phyloP scores from a whole-genome alignment of 2,329 filamentous ascomycete genomes.

The Onygenales sp. region DNA sequence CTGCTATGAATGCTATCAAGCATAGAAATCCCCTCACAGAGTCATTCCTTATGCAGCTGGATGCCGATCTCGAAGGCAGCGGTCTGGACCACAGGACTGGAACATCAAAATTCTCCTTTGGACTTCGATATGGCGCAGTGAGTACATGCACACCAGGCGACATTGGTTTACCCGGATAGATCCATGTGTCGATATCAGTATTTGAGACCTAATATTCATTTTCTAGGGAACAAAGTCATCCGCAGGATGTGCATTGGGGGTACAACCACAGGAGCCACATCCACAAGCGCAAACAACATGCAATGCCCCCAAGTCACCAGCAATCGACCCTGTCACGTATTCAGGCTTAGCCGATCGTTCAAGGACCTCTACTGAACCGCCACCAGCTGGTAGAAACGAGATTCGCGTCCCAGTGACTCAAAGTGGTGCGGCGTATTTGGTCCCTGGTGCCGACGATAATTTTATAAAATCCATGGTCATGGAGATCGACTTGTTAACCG shows the following conservation, averaged over 20 bases:
- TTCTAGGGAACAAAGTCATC: too few relatives aligned
- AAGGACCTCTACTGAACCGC: not conserved
- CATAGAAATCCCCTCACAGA: slow-evolving; percentile 83
- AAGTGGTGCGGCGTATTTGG: not conserved
- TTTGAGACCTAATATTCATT: too few relatives aligned
- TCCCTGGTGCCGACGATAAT: not conserved
- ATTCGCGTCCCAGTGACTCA: not conserved
- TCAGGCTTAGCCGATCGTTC: too few relatives aligned
- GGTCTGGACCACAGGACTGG: slow-evolving; percentile 13
- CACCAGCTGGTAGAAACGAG: not conserved
- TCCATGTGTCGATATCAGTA: not conserved
- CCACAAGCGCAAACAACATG: not conserved
- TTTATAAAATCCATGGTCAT: slow-evolving; percentile 11
- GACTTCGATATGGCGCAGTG: not conserved
- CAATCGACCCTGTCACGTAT: too few relatives aligned
- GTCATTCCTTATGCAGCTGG: slow-evolving; percentile 86
- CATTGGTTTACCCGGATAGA: not conserved
- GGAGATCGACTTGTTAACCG: slow-evolving; percentile 25
- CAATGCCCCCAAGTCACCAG: too few relatives aligned
- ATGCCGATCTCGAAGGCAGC: slow-evolving; percentile 71
- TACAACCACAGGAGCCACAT: not conserved
- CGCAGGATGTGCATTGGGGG: too few relatives aligned
- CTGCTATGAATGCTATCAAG: slow-evolving; percentile 84
- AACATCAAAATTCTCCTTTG: slow-evolving; percentile 1
- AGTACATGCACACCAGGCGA: not conserved